Evolutionary conservation across 192 early-diverging fungal species (phyloP), one percentile per base, ranked within the genome.

Genomic region (Chytriomyces hyalinus): DNA sequence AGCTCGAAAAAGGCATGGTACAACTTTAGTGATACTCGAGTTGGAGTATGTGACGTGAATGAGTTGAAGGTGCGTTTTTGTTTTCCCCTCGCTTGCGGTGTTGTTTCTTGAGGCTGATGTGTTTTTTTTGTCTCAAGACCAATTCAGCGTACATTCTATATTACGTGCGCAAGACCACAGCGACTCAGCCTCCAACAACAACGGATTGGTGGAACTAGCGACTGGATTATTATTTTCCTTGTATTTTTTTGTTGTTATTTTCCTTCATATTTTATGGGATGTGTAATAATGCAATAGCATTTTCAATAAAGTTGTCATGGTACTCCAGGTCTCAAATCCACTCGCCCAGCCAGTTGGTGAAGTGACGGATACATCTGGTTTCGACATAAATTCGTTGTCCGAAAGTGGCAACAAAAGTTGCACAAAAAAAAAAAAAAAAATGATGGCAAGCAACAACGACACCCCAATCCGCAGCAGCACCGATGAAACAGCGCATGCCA

Each of bases 21-120:
- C 81, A 87, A 92, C 62, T 93, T 93, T 77, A 90, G 94, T 80
- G 93, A 95, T 80, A 89, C 89, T 20, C 82, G 87, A 45, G 90
- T 93, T 2, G 73, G 61, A 46, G 61, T 61, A 17, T 73, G 69
- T 13, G 70, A 80, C 49, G 83, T 83, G 64, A 73, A 76, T 11
- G 43, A 45, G 6, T 65, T 88, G 28, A 75, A 82, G 81, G 87
- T 88, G 78, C 4, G 49, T 60, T 59, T 60, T 49, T 6, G 20
- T 28, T 47, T 4, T 22, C 48, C 10, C 15, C 24, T 36, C 24
- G 13, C 22, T n/a, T 47, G 45, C 45, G 10, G 46, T 28, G 0
- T 84, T 61, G n/a, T 70, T 73, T 70, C 15, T 69, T 43, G 15
- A 48, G 48, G 2, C 13, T 69, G 20, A 28, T 44, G 60, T 20